Evolutionary conservation across 2,329 filamentous ascomycete genomes (phyloP), one percentile per base, ranked within the genome.

Genomic region (Metarhizium album): DNA sequence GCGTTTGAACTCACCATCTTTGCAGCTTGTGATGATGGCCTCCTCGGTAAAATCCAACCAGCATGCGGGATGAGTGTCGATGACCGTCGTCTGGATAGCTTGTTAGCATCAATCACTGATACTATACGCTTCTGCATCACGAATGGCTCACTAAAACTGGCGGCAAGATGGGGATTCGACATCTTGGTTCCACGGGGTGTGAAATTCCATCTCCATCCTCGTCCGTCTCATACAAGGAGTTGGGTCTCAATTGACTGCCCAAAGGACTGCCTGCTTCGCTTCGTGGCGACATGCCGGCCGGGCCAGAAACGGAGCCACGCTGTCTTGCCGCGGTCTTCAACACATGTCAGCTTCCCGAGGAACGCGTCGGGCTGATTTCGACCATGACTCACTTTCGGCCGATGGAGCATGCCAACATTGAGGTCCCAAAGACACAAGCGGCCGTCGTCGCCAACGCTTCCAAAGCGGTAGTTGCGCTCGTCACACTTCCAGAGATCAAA

Each of bases 401-500:
- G 80, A 67, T 94, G 87, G 60, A 98, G 75, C 91, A 97, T 97
- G 59, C 90, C 90, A 42, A 95, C 89, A 57, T 85, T 95, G 65
- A 98, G 98, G 71, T 98, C 93, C 93, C 93, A 98, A 13, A 98
- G 73, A 53, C 95, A 80, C 18, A 98, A 73, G 52, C 90, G 79
- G 60, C 90, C 88, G 65, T 98, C 93, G 64, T 97, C 91, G 14
- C 91, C 93, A 1, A 98, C 91, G 60, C 89, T 95, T 29, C 93
- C 93, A 61, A 98, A 95, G 1, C 93, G 82, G 68, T 98, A 98
- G 60, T 89, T 97, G 59, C 86, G 82, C 64, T 95, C 89, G 62
- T 98, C 93, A 62, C 93, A 98, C 55, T 90, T 80, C 93, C 93
- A 98, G 0, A 90, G 90, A 65, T 98, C 93, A 65, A 97, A 98